phyloP scores from a whole-genome alignment of 169 alveolate species.

The Plasmodium relictum region DNA sequence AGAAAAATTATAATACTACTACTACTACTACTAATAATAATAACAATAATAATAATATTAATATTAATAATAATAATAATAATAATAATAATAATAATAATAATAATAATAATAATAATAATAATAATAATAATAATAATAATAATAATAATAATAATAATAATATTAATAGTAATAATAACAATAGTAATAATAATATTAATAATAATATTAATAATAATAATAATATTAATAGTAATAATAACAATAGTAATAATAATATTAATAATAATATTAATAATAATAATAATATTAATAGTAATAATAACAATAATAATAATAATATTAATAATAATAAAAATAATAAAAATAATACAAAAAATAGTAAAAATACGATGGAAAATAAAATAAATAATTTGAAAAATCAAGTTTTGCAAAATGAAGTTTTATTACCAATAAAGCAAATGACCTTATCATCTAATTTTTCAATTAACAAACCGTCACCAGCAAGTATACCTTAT shows the following conservation, averaged over 20 bases:
- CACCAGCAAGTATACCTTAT: background rate
- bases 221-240: background rate
- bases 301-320: background rate
- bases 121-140: no score
- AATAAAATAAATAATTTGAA: background rate
- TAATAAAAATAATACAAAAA: background rate
- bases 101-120: no score
- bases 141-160: no score
- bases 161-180: background rate
- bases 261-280: background rate
- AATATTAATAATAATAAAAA: background rate
- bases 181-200: background rate
- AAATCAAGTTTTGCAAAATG: background rate
- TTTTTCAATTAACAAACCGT: background rate
- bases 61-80: background rate
- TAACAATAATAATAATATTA: background rate
- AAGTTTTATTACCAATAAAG: background rate
- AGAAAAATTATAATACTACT: background rate
- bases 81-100: background rate
- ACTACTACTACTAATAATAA: no score
- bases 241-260: background rate
- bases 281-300: background rate
- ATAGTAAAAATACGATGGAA: background rate
- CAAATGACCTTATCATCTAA: background rate
- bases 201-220: background rate